Evolutionary conservation across 331 rosid genomes (phyloP).

Genomic region (Dryas integrifolia): DNA sequence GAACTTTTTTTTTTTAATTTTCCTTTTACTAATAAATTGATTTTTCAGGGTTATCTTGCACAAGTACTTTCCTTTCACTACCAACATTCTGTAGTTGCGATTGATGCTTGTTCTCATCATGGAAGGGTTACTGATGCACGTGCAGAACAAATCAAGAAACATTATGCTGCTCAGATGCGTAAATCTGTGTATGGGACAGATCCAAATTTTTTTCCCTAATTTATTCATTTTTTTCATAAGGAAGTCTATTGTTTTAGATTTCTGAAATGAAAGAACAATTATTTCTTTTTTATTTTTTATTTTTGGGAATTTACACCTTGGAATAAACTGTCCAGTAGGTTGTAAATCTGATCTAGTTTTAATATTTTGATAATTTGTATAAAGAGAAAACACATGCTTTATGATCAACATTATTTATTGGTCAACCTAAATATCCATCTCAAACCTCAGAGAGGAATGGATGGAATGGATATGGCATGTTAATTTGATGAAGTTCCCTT

Average conservation of each 20-base stretch:
- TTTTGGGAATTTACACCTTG: neutral
- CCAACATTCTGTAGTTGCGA: slow-evolving; percentile 74
- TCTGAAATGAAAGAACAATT: neutral
- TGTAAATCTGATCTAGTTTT: neutral
- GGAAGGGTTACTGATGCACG: slow-evolving; percentile 77
- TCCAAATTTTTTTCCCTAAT: neutral
- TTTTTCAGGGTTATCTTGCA: slow-evolving; percentile 86
- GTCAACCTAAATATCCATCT: neutral
- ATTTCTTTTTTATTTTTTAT: neutral
- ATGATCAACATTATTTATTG: neutral
- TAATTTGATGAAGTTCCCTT: neutral
- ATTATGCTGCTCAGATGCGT: slow-evolving; percentile 64
- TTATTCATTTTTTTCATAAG: neutral
- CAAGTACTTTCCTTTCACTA: slow-evolving; percentile 85
- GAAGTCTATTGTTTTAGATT: neutral
- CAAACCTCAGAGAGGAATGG: neutral
- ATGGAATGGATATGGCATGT: neutral
- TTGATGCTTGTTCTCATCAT: slow-evolving; percentile 91
- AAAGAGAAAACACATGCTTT: neutral
- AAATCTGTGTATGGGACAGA: slow-evolving; percentile 61
- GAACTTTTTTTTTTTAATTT: neutral
- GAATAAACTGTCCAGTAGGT: neutral
- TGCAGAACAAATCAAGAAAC: slow-evolving; percentile 68
- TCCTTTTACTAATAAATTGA: slow-evolving; percentile 1
- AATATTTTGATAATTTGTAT: neutral